Base-by-base conservation (phyloP, 2,329 filamentous ascomycete species). In the Diaporthe nobilis region DNA sequence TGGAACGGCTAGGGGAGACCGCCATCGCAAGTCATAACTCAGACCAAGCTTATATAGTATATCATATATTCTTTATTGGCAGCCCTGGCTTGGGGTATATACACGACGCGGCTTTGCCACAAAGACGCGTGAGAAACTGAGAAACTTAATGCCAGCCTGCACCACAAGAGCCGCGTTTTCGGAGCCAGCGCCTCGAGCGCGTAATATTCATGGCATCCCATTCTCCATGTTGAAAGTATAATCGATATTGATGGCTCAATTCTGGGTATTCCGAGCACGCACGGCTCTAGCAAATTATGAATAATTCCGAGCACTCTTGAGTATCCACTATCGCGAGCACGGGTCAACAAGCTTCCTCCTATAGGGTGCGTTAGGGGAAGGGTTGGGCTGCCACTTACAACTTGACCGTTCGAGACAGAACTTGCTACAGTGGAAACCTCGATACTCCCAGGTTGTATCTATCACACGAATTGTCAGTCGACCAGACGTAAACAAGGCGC, bases 321-420 rank as follows among this genome's bases (percentile, higher is more conserved):
- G 81, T 51, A 96, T 89, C 95, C 95, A 97, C 79, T 89, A 67
- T 22, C 31, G 70, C 9, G 28, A 44, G 34, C 28, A 67, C 37
- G 28, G 44, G 71, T 83, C 75, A 80, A 77, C 71, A 57, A n/a
- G 17, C 8, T 47, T 39, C 37, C 25, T 9, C 4, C n/a, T 22
- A 44, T n/a, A 31, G 37, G 6, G 10, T 22, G 70, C n/a, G 42
- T 20, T 6, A 60, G 39, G 39, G 65, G 49, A 20, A 58, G n/a
- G 60, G 25, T 15, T 53, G 10, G 39, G 28, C n/a, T 53, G 34
- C 8, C 9, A 85, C 88, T 81, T 82, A 89, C 88, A 79, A 98
- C 89, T 85, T 98, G 94, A 5, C 97, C 97, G 82, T 98, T 99
- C 4, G 91, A 90, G 25, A 97, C 96, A 76, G 91, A 90, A 79